These are phyloP conservation scores for Nitzschia putrida DNA, from an alignment of 108 stramenopile genomes.

Conservation along the genomic window DNA sequence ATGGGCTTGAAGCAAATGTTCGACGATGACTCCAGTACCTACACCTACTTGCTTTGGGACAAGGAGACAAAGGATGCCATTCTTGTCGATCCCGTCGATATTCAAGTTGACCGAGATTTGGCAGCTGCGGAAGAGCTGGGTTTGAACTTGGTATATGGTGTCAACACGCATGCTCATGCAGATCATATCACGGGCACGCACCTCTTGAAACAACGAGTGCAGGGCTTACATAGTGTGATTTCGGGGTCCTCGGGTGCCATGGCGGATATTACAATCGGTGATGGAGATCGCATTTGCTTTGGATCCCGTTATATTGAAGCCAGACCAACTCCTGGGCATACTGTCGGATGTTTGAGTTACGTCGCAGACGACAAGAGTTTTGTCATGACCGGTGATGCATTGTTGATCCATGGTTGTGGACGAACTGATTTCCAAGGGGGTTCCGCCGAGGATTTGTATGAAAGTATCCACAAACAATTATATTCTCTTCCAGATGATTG, in stretches of 20 bases:
- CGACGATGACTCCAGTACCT: constrained; percentile 84
- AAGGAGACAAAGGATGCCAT: constrained; percentile 78
- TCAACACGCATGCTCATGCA: constrained; percentile 86
- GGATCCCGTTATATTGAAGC: constrained; percentile 64
- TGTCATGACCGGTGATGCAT: constrained; percentile 89
- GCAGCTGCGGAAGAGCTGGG: constrained; percentile 60
- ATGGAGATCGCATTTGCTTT: constrained; percentile 74
- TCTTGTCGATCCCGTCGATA: constrained; percentile 89
- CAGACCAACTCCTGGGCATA: constrained; percentile 89
- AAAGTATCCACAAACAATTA: constrained; percentile 69
- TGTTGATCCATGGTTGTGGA: constrained; percentile 83
- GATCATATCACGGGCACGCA: constrained; percentile 91
- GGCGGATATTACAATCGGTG: constrained; percentile 62
- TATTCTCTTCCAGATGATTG: constrained; percentile 71
- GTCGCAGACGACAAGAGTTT: constrained; percentile 78
- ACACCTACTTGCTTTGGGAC: constrained; percentile 88
- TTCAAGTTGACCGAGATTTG: constrained; percentile 81
- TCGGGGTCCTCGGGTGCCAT: constrained; percentile 64
- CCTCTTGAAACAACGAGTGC: constrained; percentile 61
- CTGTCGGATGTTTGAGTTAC: constrained; percentile 77
- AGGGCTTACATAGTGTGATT: constrained; percentile 73
- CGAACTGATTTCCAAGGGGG: constrained; percentile 89
- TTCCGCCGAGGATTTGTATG: constrained; percentile 61
- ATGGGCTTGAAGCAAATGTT: constrained; percentile 87
- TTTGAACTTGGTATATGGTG: constrained; percentile 68